Base-by-base conservation (phyloP, 371 early-diverging fungal genomes). In the Mortierella sp. region DNA sequence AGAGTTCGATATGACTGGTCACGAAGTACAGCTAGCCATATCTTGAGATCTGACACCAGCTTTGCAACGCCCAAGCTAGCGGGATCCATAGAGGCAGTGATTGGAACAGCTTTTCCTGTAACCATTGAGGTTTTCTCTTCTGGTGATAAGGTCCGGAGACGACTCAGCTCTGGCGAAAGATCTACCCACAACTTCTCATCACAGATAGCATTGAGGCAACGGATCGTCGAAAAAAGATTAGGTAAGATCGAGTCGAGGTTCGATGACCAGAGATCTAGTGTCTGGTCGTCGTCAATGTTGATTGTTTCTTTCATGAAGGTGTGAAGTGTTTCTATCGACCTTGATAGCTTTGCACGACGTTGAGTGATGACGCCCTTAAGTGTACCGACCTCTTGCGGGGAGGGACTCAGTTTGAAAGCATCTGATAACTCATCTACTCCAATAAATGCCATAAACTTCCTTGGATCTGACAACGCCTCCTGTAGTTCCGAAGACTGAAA, bases 1-100 rank as follows among this genome's bases (percentile, higher is more conserved):
- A 89, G 53, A 6, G 84, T 40, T n/a, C 74, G 68, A 73, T 87
- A 87, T 16, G 83, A 52, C 22, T 66, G 63, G 15, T 76, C 76
- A 1, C 76, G 69, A 4, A 78, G 22, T 19, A 69, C 52, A n/a
- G 61, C 60, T 1, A 84, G 59, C 76, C 81, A 83, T 9, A 63
- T 63, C 60, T 63, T 75, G 38, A 77, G 60, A 15, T 72, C 72
- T 3, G 61, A 65, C 7, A 60, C 41, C 28, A 70, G 8, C 24
- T 55, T 70, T 3, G 47, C 41, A 7, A 67, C 59, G n/a, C 57
- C 61, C 45, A 41, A 43, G 22, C 16, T 9, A 7, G 15, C 32
- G 4, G 58, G 2, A 1, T 36, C 4, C 19, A 68, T 61, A 2
- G 52, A 4, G 1, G 41, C 19, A 15, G 57, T 4, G 8, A 36